Evolutionary conservation across 805 yeast species (phyloP).

Genomic region (Naumovozyma baii): DNA sequence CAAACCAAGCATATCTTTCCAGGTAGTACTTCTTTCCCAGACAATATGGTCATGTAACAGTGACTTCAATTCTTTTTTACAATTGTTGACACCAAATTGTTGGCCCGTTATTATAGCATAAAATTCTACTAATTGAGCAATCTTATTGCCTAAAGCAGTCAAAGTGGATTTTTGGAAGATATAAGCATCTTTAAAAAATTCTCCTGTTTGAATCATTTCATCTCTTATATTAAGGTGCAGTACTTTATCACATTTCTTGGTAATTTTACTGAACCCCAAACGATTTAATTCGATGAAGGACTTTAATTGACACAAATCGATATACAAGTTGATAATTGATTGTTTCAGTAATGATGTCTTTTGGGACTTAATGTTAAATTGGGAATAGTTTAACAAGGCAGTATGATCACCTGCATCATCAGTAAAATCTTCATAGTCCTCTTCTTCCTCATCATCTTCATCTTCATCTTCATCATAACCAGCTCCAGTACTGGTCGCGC

Average conservation of each 20-base stretch:
- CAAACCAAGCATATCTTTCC: conserved; percentile 89
- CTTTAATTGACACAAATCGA: conserved; percentile 69
- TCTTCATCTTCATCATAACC: conserved; percentile 3
- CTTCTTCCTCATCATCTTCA: conserved; percentile 26
- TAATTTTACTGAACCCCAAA: conserved; percentile 78
- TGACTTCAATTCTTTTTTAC: conserved; percentile 47
- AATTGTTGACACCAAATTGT: conserved; percentile 31
- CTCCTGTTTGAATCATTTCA: conserved; percentile 36
- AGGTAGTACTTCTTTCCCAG: conserved; percentile 92
- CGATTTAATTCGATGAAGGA: conserved; percentile 76
- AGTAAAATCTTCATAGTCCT: conserved; percentile 32
- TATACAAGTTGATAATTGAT: conserved; percentile 53
- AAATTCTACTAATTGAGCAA: conserved; percentile 43
- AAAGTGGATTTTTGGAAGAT: conserved; percentile 47
- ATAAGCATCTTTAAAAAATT: conserved; percentile 40
- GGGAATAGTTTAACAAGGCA: conserved; percentile 42
- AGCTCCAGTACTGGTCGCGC: conserved; percentile 4
- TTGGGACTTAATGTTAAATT: conserved; percentile 42
- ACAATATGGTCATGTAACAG: conserved; percentile 83
- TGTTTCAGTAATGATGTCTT: conserved; percentile 57
- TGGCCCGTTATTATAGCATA: conserved; percentile 44
- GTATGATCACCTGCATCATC: conserved; percentile 35
- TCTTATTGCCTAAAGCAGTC: conserved; percentile 40
- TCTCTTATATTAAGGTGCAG: conserved; percentile 45
- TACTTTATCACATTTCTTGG: conserved; percentile 84